phyloP scores from a whole-genome alignment of 805 yeast species.

The Yamadazyma endophytica region DNA sequence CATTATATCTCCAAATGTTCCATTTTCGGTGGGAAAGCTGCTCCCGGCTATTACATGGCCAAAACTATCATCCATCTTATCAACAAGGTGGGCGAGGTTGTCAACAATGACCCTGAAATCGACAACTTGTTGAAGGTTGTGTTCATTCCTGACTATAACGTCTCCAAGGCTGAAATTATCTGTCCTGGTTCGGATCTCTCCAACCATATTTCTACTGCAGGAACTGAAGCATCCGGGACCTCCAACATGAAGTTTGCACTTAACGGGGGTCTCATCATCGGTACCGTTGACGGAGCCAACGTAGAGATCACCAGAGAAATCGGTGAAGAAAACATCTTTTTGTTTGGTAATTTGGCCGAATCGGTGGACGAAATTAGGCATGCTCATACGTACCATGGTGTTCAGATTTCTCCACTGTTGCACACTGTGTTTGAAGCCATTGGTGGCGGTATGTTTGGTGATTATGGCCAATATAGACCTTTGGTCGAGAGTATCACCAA shows the following conservation, averaged over 20 bases:
- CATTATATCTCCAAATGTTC: slow-evolving; percentile 71
- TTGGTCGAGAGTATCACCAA: slow-evolving; percentile 64
- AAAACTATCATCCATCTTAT: slow-evolving; percentile 83
- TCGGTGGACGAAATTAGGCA: slow-evolving; percentile 83
- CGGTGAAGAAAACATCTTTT: slow-evolving; percentile 88
- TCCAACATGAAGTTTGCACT: slow-evolving; percentile 93
- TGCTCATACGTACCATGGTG: slow-evolving; percentile 61
- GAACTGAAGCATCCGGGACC: slow-evolving; percentile 95
- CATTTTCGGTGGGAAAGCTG: slow-evolving; percentile 91
- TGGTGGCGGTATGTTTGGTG: slow-evolving; percentile 69
- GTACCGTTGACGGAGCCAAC: slow-evolving; percentile 96
- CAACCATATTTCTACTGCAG: slow-evolving; percentile 94
- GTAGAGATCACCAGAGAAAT: slow-evolving; percentile 92
- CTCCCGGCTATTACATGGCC: slow-evolving; percentile 98
- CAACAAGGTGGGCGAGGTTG: slow-evolving; percentile 74
- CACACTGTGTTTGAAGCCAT: slow-evolving; percentile 60
- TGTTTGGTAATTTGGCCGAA: slow-evolving; percentile 88
- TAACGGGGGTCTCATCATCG: slow-evolving; percentile 90
- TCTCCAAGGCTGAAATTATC: slow-evolving; percentile 88
- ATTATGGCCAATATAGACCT: slow-evolving; percentile 58
- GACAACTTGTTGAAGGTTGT: slow-evolving; percentile 79
- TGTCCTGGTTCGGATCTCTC: slow-evolving; percentile 87
- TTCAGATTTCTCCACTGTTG: slow-evolving; percentile 56
- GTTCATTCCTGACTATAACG: slow-evolving; percentile 89
- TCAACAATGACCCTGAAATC: slow-evolving; percentile 73